Conservation (phyloP, 257 asterid genomes). For the Oldenlandia corymbosa region DNA sequence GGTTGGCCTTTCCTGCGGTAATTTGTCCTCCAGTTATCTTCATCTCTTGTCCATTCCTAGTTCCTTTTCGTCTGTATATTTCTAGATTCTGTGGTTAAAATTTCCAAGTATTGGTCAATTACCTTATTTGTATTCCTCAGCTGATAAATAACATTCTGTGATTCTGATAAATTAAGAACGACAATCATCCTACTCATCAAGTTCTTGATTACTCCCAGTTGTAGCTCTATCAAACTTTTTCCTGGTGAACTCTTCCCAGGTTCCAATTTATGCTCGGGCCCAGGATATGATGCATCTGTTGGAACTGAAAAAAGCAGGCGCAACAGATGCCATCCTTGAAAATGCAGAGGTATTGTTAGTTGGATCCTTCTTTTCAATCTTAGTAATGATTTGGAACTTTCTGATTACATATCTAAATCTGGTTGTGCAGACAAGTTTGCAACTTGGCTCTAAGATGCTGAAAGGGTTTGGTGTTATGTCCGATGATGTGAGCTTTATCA, state of each 20-base stretch:
- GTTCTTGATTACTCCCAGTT: background rate
- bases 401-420: slow-evolving; percentile 12
- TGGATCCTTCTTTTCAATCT: slow-evolving; percentile 9
- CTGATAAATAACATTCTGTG: too few species aligned
- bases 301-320: slow-evolving; percentile 89
- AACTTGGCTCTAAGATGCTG: slow-evolving; percentile 92
- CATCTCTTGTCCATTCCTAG: slow-evolving; percentile 14
- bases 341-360: slow-evolving; percentile 66
- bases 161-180: slow-evolving; percentile 1
- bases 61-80: background rate
- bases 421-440: slow-evolving; percentile 75
- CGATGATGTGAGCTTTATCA: slow-evolving; percentile 75
- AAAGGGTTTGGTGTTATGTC: slow-evolving; percentile 93
- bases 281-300: slow-evolving; percentile 79
- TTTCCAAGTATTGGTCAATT: background rate
- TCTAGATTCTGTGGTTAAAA: background rate
- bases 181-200: background rate
- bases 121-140: slow-evolving; percentile 1
- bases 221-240: background rate
- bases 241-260: slow-evolving; percentile 34
- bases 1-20: slow-evolving; percentile 91
- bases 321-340: slow-evolving; percentile 93
- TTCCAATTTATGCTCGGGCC: slow-evolving; percentile 92
- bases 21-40: background rate
- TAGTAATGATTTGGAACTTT: slow-evolving; percentile 13